Evolutionary conservation across 2,329 filamentous ascomycete genomes (phyloP).

Genomic region (Teratosphaeria zuluensis): DNA sequence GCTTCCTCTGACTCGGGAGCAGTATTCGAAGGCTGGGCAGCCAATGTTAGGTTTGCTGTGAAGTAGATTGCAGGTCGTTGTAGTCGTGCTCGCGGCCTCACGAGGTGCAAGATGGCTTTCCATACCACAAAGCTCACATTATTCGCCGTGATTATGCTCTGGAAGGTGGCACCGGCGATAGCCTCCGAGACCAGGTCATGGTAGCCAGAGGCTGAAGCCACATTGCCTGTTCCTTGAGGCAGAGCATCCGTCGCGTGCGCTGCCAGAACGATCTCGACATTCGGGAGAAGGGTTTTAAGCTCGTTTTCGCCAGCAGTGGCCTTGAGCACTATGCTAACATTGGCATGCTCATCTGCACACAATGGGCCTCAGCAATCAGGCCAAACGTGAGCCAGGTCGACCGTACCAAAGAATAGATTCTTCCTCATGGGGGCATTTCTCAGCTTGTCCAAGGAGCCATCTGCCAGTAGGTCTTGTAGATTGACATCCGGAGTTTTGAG

Average conservation of each 20-base stretch:
- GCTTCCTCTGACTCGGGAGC: conserved; percentile 50
- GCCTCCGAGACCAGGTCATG: conserved; percentile 18
- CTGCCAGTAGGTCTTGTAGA: conserved; percentile 8
- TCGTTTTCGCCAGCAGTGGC: conserved; percentile 11
- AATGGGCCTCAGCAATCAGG: conserved; percentile 14
- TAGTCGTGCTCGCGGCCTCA: conserved; percentile 47
- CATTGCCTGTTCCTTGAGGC: conserved; percentile 18
- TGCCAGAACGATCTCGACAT: conserved; percentile 18
- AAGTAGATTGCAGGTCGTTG: conserved; percentile 60
- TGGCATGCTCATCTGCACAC: conserved; percentile 18
- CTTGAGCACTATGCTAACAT: conserved; percentile 16
- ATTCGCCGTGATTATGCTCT: conserved; percentile 11
- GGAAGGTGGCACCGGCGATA: conserved; percentile 6
- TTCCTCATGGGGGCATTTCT: conserved; percentile 13
- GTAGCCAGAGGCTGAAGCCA: conserved; percentile 21
- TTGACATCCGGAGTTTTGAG: conserved; percentile 14
- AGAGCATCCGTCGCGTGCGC: conserved; percentile 25
- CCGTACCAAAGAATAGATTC: conserved; percentile 23
- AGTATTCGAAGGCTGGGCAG: conserved; percentile 26
- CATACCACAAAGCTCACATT: conserved; percentile 17
- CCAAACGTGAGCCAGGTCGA: neutral
- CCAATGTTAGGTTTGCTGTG: conserved; percentile 23
- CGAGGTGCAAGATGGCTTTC: conserved; percentile 18
- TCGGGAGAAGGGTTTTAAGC: conserved; percentile 13
- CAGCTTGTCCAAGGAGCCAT: conserved; percentile 15